Percentiles rank a stretch among this genome's conserved stretches.
Conservation (phyloP, 2,329 filamentous ascomycete genomes). For the Penicillium sp. region DNA sequence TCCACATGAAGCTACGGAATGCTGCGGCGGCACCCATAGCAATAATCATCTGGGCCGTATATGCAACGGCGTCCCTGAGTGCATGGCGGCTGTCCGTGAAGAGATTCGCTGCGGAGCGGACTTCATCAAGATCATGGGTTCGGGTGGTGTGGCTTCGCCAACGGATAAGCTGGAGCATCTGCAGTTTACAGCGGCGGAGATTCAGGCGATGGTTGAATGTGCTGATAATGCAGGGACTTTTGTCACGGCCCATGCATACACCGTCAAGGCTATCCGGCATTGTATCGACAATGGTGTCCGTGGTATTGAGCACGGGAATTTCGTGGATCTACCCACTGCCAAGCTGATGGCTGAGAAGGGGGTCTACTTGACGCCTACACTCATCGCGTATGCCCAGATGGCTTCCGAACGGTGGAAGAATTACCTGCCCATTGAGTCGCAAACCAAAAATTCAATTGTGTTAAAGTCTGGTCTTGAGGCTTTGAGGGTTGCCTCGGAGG, state of each 20-base stretch:
- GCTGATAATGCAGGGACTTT: slow-evolving; percentile 45
- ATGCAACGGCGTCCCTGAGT: slow-evolving; percentile 49
- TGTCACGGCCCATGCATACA: slow-evolving; percentile 53
- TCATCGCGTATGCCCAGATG: slow-evolving; percentile 46
- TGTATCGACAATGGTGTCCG: slow-evolving; percentile 47
- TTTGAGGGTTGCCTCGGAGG: slow-evolving; percentile 43
- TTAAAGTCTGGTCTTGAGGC: slow-evolving; percentile 41
- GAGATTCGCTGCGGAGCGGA: slow-evolving; percentile 49
- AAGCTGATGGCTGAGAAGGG: slow-evolving; percentile 43
- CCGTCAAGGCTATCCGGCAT: slow-evolving; percentile 46
- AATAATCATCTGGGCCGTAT: slow-evolving; percentile 32
- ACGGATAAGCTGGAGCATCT: slow-evolving; percentile 46
- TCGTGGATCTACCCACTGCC: slow-evolving; percentile 39
- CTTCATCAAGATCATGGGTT: slow-evolving; percentile 54
- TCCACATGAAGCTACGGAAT: slow-evolving; percentile 38
- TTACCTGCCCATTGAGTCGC: slow-evolving; percentile 28
- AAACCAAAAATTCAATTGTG: slow-evolving; percentile 44
- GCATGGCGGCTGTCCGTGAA: slow-evolving; percentile 45
- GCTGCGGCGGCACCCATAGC: slow-evolving; percentile 39
- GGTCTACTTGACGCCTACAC: slow-evolving; percentile 47
- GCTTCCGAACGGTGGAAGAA: slow-evolving; percentile 32
- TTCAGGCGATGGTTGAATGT: slow-evolving; percentile 45
- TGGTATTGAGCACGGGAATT: slow-evolving; percentile 49
- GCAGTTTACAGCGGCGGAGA: slow-evolving; percentile 50
- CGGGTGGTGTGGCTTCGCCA: slow-evolving; percentile 50